Evolutionary conservation across 1,139 yeast species (phyloP).

Genomic region (Taphrina pruni): DNA sequence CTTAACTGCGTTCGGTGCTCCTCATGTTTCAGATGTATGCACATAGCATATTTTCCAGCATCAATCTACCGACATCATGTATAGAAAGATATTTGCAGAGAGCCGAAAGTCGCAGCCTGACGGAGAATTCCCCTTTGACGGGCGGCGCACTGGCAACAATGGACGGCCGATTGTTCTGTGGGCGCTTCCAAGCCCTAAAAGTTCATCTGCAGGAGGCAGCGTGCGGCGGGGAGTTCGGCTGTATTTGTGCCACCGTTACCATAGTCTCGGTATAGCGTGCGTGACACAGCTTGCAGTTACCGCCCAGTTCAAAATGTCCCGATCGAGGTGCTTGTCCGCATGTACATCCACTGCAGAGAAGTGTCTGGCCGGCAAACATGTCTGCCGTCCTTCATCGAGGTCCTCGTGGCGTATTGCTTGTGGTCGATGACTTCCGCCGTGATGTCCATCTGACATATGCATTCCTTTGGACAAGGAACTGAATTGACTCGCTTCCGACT

Average conservation of each 20-base stretch:
- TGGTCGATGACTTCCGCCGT: too few species aligned
- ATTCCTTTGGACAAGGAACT: too few species aligned
- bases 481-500: too few species aligned
- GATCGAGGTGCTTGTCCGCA: too few species aligned
- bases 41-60: background rate
- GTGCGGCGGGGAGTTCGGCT: background rate
- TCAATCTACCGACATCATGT: background rate
- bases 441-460: too few species aligned
- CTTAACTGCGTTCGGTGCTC: slow-evolving; percentile 11
- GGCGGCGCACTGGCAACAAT: background rate
- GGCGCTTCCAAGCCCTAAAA: background rate
- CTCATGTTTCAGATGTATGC: slow-evolving; percentile 6
- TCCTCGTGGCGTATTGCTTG: too few species aligned
- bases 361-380: too few species aligned
- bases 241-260: slow-evolving; percentile 1
- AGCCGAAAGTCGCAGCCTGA: too few species aligned
- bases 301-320: background rate
- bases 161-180: background rate
- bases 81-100: background rate
- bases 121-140: too few species aligned
- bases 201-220: background rate
- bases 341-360: too few species aligned
- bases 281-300: background rate
- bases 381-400: too few species aligned
- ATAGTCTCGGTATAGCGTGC: background rate